These are phyloP conservation scores for Pseudogymnoascus sp. DNA, from an alignment of 2,329 filamentous ascomycete species.

Conservation along the genomic window DNA sequence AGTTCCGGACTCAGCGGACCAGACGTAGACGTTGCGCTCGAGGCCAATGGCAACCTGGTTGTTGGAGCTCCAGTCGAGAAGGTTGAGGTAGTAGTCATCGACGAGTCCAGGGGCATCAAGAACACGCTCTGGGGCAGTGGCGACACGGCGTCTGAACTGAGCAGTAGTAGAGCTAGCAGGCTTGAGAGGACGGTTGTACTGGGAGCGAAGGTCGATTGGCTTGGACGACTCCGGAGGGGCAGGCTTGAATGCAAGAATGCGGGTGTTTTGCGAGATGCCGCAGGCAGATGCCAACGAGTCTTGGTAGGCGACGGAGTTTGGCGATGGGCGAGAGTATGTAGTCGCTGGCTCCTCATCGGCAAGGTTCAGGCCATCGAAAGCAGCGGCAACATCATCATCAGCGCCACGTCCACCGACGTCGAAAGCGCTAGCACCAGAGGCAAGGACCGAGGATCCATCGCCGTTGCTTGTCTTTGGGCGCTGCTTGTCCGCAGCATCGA, in stretches of 20 bases:
- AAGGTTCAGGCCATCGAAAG: slow-evolving; percentile 68
- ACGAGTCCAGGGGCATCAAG: slow-evolving; percentile 92
- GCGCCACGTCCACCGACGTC: slow-evolving; percentile 54
- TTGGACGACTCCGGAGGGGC: slow-evolving; percentile 96
- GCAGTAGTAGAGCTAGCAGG: slow-evolving; percentile 64
- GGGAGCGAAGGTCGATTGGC: slow-evolving; percentile 92
- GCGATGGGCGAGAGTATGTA: slow-evolving; percentile 70
- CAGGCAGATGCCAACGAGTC: slow-evolving; percentile 85
- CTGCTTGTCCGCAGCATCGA: slow-evolving; percentile 62
- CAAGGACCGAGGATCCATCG: slow-evolving; percentile 70
- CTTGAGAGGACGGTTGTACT: slow-evolving; percentile 96
- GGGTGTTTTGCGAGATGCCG: slow-evolving; percentile 85
- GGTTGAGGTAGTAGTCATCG: slow-evolving; percentile 98
- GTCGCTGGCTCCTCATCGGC: slow-evolving; percentile 60
- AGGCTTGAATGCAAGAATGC: slow-evolving; percentile 97
- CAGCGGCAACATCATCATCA: slow-evolving; percentile 69
- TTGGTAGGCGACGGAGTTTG: slow-evolving; percentile 84
- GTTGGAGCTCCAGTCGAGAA: slow-evolving; percentile 94
- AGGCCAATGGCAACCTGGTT: slow-evolving; percentile 98
- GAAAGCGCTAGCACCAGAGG: slow-evolving; percentile 58
- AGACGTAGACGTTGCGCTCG: slow-evolving; percentile 95
- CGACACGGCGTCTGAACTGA: slow-evolving; percentile 84
- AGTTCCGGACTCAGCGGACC: slow-evolving; percentile 89
- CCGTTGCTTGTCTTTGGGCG: slow-evolving; percentile 62
- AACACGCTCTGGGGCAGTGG: slow-evolving; percentile 91